Conservation (phyloP, 2,329 filamentous ascomycete species). For the Fusarium stilboides region DNA sequence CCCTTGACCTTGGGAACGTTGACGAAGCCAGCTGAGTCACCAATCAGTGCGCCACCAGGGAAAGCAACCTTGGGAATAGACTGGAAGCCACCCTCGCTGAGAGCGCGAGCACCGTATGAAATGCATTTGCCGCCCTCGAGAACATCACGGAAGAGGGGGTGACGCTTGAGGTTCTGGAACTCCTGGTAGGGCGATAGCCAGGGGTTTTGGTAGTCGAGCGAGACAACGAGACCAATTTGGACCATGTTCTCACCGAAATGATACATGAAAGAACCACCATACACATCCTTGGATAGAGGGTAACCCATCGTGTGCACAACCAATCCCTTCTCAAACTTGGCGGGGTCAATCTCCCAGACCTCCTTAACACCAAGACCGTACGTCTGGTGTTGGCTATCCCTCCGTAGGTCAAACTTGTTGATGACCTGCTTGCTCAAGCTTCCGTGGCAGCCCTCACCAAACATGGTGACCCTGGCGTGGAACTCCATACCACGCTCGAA, state of each 20-base stretch:
- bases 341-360: constrained; percentile 95
- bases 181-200: constrained; percentile 96
- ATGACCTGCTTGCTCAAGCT: constrained; percentile 95
- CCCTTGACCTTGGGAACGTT: constrained; percentile 99
- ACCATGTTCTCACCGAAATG: constrained; percentile 99
- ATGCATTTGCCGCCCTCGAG: constrained; percentile 98
- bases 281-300: constrained; percentile 88
- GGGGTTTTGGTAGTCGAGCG: constrained; percentile 95
- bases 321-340: constrained; percentile 90
- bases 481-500: constrained; percentile 99
- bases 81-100: constrained; percentile 97
- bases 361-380: constrained; percentile 97
- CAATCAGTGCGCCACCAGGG: constrained; percentile 94
- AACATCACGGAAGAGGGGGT: constrained; percentile 88
- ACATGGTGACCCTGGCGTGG: constrained; percentile 90
- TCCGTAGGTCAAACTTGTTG: constrained; percentile 91
- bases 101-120: constrained; percentile 91
- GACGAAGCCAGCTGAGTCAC: constrained; percentile 95
- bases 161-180: constrained; percentile 98
- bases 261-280: constrained; percentile 99
- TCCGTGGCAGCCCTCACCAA: constrained; percentile 96
- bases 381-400: constrained; percentile 93
- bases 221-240: constrained; percentile 90
- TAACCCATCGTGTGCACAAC: constrained; percentile 94
- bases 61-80: constrained; percentile 98